Evolutionary conservation across 1,284 basidiomycete species (phyloP), one percentile per base, ranked within the genome.

Genomic region (Trametes sp.): DNA sequence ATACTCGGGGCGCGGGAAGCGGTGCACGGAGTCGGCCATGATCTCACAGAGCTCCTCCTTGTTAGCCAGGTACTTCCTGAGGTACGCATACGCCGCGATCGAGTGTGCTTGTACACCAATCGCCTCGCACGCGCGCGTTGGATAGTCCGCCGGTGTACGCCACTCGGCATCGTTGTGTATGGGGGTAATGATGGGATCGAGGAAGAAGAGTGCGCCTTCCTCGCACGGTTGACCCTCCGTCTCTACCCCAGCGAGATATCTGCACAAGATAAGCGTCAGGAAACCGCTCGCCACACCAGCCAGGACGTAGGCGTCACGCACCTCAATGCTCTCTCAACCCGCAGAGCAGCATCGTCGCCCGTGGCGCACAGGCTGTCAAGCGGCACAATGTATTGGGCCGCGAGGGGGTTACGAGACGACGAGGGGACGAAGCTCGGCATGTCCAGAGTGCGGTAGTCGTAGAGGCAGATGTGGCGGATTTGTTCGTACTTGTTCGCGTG

Each of bases 111-210:
- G 24, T 1, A 5, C 24, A 24, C 2, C 16, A 3, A 46, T 9
- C 24, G 45, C 45, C 24, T 28, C 45, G 24, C 7, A 5, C 24
- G 14, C 16, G 23, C 7, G 8, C 26, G 23, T 9, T 8, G 23
- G 45, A 1, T 1, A 16, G 45, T 28, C 24, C 7, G 10, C 24
- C 24, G 16, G 6, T 1, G 45, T 24, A 13, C 14, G 13, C 24
- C 24, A 46, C 13, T 46, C 45, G 23, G 23, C 24, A 13, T 16
- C 14, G 9, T 46, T n/a, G 24, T 6, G 4, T 13, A 28, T 24
- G 45, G 13, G 45, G 24, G 7, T 46, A 21, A 51, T 35, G 31
- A 51, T 51, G n/a, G 49, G 49, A n/a, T 51, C 49, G 10, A 51
- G 49, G 29, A 36, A 51, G 49, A 4, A 5, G 29, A 51, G 49